Evolutionary conservation across 257 asterid genomes (phyloP).

Genomic region (Cinchona pubescens): DNA sequence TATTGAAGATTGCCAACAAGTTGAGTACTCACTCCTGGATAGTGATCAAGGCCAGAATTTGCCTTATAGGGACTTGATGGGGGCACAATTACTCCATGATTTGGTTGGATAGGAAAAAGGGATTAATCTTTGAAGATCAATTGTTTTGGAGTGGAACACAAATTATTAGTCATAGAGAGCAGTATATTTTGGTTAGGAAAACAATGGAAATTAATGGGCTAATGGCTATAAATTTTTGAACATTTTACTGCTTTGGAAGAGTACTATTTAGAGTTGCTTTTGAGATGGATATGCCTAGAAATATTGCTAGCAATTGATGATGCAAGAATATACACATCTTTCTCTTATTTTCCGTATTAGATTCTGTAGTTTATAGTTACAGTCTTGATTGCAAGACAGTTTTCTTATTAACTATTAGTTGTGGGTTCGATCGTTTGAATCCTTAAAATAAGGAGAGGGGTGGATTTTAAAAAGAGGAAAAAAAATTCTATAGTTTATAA

Average conservation of each 20-base stretch:
- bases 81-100: conserved; percentile 89
- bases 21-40: conserved; percentile 68
- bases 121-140: not conserved
- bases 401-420: too few relatives aligned
- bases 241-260: conserved; percentile 8
- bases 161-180: conserved; percentile 13
- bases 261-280: conserved; percentile 9
- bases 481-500: too few relatives aligned
- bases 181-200: conserved; percentile 28
- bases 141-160: conserved; percentile 23
- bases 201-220: conserved; percentile 21
- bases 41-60: conserved; percentile 65
- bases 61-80: conserved; percentile 87
- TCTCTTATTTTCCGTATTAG: not conserved
- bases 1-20: conserved; percentile 65
- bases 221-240: conserved; percentile 26
- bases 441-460: too few relatives aligned
- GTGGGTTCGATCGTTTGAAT: too few relatives aligned
- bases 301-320: conserved; percentile 15
- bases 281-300: conserved; percentile 7
- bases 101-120: conserved; percentile 52
- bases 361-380: not conserved
- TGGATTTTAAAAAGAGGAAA: too few relatives aligned
- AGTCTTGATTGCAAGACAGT: too few relatives aligned
- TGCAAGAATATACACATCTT: conserved; percentile 13